Base-by-base conservation (phyloP, 2,329 filamentous ascomycete species). In the Leptographium lundbergii region DNA sequence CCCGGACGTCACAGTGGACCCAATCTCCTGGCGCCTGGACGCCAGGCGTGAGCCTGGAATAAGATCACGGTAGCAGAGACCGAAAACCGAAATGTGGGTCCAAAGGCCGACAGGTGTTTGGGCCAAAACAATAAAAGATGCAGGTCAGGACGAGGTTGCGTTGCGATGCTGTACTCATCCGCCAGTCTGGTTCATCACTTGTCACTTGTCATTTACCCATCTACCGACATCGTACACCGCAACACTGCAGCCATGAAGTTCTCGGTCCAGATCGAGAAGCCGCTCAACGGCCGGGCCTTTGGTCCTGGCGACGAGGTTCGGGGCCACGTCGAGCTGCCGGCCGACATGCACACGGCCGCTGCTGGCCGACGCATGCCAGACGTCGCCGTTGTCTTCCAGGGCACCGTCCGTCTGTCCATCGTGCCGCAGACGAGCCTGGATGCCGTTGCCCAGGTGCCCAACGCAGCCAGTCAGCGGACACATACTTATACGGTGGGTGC, bases 321-420 rank as follows among this genome's bases (percentile, higher is more conserved):
- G 13, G 60, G 60, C 11, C 45, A n/a, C 1, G 60, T 61, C 25
- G 54, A 57, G 24, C 51, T 61, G 32, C 51, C 60, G 5, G 48
- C 24, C 48, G 48, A 27, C 24, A 17, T 29, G 25, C 22, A 24
- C 24, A 13, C 36, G 6, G 36, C 36, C 36, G 36, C 36, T 14
- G 13, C 36, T 17, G 36, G 14, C 11, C 13, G 13, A 17, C 24
- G 48, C 9, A 6, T 27, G 25, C 24, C 24, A 5, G 53, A 55
- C 19, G 32, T 55, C 24, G 25, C 34, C 13, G 22, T 55, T 24
- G 53, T 55, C 53, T 55, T 55, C 53, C 34, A 55, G 24, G 53
- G 53, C 36, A 55, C 22, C n/a, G 17, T n/a, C 1, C 32, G 24
- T 3, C 13, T n/a, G 17, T n/a, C 34, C 4, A 45, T 54, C 14